These are phyloP conservation scores for Fallopia convolvulus DNA, from an alignment of 148 eudicot species.

Conservation along the genomic window DNA sequence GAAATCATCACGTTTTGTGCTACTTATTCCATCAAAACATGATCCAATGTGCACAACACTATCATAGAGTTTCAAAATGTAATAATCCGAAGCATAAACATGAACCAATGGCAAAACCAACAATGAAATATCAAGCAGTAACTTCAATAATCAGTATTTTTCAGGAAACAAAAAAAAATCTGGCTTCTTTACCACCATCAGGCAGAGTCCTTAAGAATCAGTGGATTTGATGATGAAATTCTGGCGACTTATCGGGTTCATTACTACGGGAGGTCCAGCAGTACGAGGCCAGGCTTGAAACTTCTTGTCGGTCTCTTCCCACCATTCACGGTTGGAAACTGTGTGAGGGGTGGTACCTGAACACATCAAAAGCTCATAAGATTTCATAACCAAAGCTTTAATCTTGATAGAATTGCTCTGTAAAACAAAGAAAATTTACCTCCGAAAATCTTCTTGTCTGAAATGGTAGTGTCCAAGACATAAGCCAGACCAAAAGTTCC, in stretches of 20 bases:
- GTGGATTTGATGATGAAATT: constrained; percentile 33
- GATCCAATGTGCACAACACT: background rate
- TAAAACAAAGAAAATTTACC: constrained; percentile 13
- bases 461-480: constrained; percentile 23
- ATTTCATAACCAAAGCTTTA: background rate
- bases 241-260: constrained; percentile 47
- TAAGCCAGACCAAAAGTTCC: constrained; percentile 28
- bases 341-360: constrained; percentile 35
- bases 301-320: constrained; percentile 32
- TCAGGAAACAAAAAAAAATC: background rate
- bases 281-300: constrained; percentile 45
- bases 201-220: constrained; percentile 14
- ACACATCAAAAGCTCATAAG: background rate
- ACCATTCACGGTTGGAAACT: constrained; percentile 28
- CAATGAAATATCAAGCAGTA: constrained; percentile 3
- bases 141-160: background rate
- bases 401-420: background rate
- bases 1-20: background rate
- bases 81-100: background rate
- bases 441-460: constrained; percentile 39
- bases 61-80: background rate
- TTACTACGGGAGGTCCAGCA: constrained; percentile 42
- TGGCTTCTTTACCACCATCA: background rate
- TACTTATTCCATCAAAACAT: background rate
- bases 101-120: background rate